Evolutionary conservation across 2,329 filamentous ascomycete species (phyloP), one percentile per base, ranked within the genome.

Genomic region (Talaromyces atroroseus): DNA sequence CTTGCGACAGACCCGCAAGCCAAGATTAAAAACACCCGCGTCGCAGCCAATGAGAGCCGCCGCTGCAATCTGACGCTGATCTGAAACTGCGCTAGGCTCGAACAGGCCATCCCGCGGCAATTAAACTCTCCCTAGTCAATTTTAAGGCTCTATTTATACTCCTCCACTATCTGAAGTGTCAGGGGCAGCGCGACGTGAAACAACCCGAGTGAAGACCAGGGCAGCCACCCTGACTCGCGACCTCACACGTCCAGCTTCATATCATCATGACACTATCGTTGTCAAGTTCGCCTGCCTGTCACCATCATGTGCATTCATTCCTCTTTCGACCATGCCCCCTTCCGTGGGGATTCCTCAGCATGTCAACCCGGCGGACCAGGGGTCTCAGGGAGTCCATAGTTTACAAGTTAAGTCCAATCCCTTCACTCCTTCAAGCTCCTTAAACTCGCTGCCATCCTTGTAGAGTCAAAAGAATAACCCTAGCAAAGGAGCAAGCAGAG

Each of bases 81-180:
- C 56, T 55, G 56, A 58, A 58, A 58, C 56, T 12, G 29, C 52
- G 23, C 56, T 55, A 55, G 23, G 21, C 48, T 18, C 24, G 14
- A 44, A n/a, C n/a, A 34, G 52, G 52, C 42, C 48, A 55, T 55
- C 52, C 52, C 56, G 56, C 42, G 52, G 44, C 49, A 46, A 11
- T 49, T 6, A 32, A 18, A 18, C 11, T 12, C 7, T 23, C 40
- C 20, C 10, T 14, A 20, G 16, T 42, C 26, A 29, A 4, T 16
- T 36, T 11, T 32, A 34, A 34, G 29, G 29, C 29, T 34, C 29
- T 10, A 34, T 29, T n/a, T n/a, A n/a, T 52, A 24, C 2, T 34
- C 32, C 50, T 29, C 50, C 36, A 53, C 51, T 46, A 4, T 12
- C 29, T 12, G 6, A 12, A 29, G 26, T 8, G 29, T 34, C 29